Conservation (phyloP, 345 rosid species). For the Pugionium cornutum region DNA sequence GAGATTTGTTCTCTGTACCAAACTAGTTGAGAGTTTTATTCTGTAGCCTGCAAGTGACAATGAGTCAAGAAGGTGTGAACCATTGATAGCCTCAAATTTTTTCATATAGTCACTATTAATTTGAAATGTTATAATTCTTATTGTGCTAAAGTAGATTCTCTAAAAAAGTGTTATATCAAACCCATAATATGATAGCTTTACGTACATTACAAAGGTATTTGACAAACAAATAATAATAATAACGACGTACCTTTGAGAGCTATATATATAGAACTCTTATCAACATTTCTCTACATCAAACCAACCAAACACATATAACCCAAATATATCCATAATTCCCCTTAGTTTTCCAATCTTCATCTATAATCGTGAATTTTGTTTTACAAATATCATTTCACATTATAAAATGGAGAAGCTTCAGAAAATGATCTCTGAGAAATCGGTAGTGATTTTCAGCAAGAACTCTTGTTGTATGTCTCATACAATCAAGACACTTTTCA, state of each 20-base stretch:
- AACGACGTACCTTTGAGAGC: background rate
- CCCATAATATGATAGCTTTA: background rate
- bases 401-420: conserved; percentile 55
- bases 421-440: conserved; percentile 57
- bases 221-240: background rate
- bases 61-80: conserved; percentile 9
- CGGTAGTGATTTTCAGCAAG: conserved; percentile 80
- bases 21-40: conserved; percentile 15
- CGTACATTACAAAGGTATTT: background rate
- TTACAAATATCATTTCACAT: no score
- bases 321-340: background rate
- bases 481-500: conserved; percentile 58
- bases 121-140: no score
- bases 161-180: background rate
- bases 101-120: background rate
- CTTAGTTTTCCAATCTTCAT: no score
- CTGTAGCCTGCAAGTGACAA: conserved; percentile 21
- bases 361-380: no score
- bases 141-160: conserved; percentile 19
- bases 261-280: conserved; percentile 22
- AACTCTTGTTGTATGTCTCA: conserved; percentile 74
- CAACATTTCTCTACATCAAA: conserved; percentile 7
- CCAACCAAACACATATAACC: conserved; percentile 12
- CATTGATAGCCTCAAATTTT: conserved; percentile 7
- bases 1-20: conserved; percentile 28